Evolutionary conservation across 208 protist genomes (phyloP).

Genomic region (Acanthamoeba royreba): DNA sequence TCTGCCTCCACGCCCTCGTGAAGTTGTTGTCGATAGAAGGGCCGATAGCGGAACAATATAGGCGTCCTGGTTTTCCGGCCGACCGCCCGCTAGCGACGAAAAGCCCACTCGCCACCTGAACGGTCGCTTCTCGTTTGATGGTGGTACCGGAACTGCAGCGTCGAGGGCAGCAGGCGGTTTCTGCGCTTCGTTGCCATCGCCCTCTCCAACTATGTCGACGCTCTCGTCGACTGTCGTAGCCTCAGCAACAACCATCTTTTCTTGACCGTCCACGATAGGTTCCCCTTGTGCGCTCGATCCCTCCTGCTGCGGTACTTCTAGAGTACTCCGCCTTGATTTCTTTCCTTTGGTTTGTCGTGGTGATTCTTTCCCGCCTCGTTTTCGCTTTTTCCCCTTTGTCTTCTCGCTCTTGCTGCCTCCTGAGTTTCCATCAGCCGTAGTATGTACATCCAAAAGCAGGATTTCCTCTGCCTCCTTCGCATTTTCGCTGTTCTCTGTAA

Average conservation of each 20-base stretch:
- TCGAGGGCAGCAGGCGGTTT: background rate
- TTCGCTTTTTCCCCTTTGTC: background rate
- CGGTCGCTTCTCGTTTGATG: background rate
- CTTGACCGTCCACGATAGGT: background rate
- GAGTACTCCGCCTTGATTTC: background rate
- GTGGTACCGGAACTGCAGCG: background rate
- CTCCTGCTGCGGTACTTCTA: background rate
- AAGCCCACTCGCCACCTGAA: background rate
- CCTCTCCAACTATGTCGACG: background rate
- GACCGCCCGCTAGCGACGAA: background rate
- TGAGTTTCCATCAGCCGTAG: background rate
- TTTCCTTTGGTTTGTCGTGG: background rate
- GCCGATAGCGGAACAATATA: background rate
- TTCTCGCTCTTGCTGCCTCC: background rate
- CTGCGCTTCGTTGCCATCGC: background rate
- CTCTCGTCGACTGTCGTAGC: background rate
- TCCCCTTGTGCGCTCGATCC: background rate
- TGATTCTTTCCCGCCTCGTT: background rate
- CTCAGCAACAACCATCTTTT: background rate
- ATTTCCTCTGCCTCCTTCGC: background rate
- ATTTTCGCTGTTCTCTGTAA: background rate
- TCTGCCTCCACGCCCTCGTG: background rate
- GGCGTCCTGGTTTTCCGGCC: slow-evolving; percentile 24
- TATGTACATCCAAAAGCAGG: too few species aligned
- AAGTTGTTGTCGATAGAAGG: background rate